Evolutionary conservation across 192 early-diverging fungal genomes (phyloP), one percentile per base, ranked within the genome.

Genomic region (Paraglomus occultum): DNA sequence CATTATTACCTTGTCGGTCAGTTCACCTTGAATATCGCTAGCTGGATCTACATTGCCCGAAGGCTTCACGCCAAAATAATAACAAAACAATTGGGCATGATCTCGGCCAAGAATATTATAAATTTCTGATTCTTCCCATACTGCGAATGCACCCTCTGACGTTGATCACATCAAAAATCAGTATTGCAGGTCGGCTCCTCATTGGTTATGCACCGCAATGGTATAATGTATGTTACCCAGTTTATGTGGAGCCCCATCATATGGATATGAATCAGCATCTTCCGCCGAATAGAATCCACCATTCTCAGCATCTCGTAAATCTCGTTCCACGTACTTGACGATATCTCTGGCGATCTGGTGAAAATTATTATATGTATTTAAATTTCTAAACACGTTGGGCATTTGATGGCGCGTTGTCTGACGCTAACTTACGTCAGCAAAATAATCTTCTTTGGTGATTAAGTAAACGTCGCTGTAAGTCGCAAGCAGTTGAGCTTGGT

Each of bases 201-300:
- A n/a, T n/a, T n/a, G n/a, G n/a, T n/a, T n/a, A n/a, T n/a, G n/a
- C n/a, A n/a, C n/a, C n/a, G n/a, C n/a, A n/a, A n/a, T n/a, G 53
- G 53, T 7, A 17, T 50, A 50, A 11, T 50, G 9, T 55, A 11
- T 55, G 53, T 52, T 70, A 83, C 82, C 80, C n/a, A 74, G 39
- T 65, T 84, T 83, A 52, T 82, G 76, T 9, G 59, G 3, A 7
- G 80, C 72, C 17, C 60, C 75, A 8, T 68, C 54, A n/a, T 59
- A 64, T 14, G 86, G 82, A 38, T 76, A 59, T 5, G 85, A 86
- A 73, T 89, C 87, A 10, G 87, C 87, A 71, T 89, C 87, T 76
- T 89, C 84, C 15, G 85, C 87, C 22, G 80, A 86, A 64, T 84
- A 89, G 58, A 89, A 89, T 0, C 79, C 87, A 2, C 84, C 64